Evolutionary conservation across 1,284 basidiomycete genomes (phyloP).

Genomic region (Neolentinus lepideus): DNA sequence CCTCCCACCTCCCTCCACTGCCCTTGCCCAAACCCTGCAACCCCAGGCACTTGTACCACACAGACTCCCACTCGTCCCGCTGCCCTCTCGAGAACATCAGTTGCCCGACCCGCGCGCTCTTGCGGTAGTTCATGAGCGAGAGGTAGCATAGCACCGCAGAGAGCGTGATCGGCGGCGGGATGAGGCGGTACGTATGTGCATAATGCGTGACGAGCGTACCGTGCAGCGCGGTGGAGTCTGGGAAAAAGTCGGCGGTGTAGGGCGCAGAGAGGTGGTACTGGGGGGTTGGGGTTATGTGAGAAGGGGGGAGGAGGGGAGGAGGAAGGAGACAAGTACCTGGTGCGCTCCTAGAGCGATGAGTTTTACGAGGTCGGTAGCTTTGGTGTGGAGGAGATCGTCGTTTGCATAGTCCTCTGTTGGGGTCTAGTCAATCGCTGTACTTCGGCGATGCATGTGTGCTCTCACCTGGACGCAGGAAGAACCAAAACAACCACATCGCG

Average conservation of each 20-base stretch:
- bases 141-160: slow-evolving; percentile 69
- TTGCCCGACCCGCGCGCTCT: neutral
- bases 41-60: slow-evolving; percentile 51
- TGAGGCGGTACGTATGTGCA: slow-evolving; percentile 39
- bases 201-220: slow-evolving; percentile 18
- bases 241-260: slow-evolving; percentile 48
- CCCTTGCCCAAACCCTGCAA: slow-evolving; percentile 29
- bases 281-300: slow-evolving; percentile 7
- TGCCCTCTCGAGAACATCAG: slow-evolving; percentile 10
- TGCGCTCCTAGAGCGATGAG: slow-evolving; percentile 61
- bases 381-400: slow-evolving; percentile 31
- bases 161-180: slow-evolving; percentile 49
- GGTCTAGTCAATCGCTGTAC: too few species aligned
- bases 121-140: slow-evolving; percentile 34
- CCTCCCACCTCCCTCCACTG: neutral
- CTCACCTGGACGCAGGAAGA: slow-evolving; percentile 54
- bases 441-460: too few species aligned
- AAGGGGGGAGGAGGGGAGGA: slow-evolving; percentile 4
- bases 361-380: slow-evolving; percentile 45
- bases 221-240: slow-evolving; percentile 15
- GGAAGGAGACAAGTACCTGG: slow-evolving; percentile 35
- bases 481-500: slow-evolving; percentile 36
- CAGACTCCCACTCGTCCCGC: slow-evolving; percentile 44
- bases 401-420: slow-evolving; percentile 40
- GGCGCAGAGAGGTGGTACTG: slow-evolving; percentile 56